Base-by-base conservation (phyloP, 331 rosid genomes). In the Prunus yedoensis region DNA sequence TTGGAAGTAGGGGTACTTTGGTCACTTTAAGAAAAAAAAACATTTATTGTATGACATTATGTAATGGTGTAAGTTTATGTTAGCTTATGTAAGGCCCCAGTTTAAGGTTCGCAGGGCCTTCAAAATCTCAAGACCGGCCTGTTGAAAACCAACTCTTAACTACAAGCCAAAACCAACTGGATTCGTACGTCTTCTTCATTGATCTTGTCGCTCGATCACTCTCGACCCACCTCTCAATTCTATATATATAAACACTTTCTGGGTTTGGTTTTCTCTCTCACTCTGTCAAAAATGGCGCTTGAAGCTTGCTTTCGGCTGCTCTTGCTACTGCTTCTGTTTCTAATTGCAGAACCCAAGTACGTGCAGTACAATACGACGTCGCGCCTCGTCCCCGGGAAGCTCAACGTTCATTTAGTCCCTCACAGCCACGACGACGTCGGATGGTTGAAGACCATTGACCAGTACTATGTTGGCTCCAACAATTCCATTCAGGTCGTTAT, bases 361-460 rank as follows among this genome's bases (percentile, higher is more conserved):
- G 71, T 91, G 13, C 70, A 45, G 66, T 91, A 91, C 83, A 85
- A 91, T 70, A 91, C 97, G 10, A 86, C 88, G 5, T 77, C 92
- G n/a, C 69, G 58, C 51, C 74, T 79, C 47, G 90, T 86, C 13
- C 81, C 86, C 13, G 91, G 86, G 51, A 91, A 91, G 84, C 83
- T 91, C 47, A 89, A 89, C 50, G 94, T 91, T 74, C 97, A 91
- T 77, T 85, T 91, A 84, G 97, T 89, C 0, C 60, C 97, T 81
- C 97, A 91, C 47, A 9, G 70, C 60, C 97, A 91, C 23, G 94
- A 91, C 9, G 97, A 91, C 78, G 97, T 91, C 54, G 97, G 97
- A 3, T 89, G 97, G 97, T 82, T 91, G 91, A 91, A 91, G 83
- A 91, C 97, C 49, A 0, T 91, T 71, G 97, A 91, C 3, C 97